Evolutionary conservation across 2,329 filamentous ascomycete species (phyloP).

Genomic region (Paecilomyces variotii): DNA sequence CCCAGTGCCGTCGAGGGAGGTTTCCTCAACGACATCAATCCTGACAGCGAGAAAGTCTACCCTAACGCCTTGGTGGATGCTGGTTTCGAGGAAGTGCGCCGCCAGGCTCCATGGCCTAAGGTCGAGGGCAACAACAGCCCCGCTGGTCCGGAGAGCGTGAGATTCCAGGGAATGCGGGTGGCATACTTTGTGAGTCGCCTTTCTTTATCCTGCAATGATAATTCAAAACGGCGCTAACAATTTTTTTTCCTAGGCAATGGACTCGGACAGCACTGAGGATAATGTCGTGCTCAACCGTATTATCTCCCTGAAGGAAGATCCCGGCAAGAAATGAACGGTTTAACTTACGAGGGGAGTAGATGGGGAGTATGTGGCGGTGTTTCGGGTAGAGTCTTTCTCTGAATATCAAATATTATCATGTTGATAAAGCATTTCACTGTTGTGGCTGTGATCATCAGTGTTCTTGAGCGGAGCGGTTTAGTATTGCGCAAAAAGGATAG

Average conservation of each 20-base stretch:
- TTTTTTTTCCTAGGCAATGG: constrained; percentile 37
- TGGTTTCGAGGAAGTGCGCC: constrained; percentile 70
- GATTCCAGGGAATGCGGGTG: constrained; percentile 86
- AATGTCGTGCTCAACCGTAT: constrained; percentile 85
- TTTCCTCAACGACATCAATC: constrained; percentile 77
- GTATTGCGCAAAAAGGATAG: background rate
- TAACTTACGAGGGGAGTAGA: background rate
- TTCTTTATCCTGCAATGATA: constrained; percentile 10
- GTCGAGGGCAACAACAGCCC: constrained; percentile 47
- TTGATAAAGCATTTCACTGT: background rate
- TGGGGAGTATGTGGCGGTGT: background rate
- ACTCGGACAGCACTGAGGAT: constrained; percentile 70
- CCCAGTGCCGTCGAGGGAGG: constrained; percentile 70
- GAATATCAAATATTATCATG: background rate
- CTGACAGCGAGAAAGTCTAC: constrained; percentile 74
- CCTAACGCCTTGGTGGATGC: constrained; percentile 70
- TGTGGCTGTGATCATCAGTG: background rate
- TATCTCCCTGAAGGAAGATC: constrained; percentile 73
- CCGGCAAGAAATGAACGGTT: constrained; percentile 15
- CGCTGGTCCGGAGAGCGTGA: constrained; percentile 60
- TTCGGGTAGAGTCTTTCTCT: background rate
- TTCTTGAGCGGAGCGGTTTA: background rate
- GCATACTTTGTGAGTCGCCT: constrained; percentile 63
- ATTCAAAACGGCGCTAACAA: background rate
- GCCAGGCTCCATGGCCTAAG: constrained; percentile 72